phyloP scores from a whole-genome alignment of 768 basidiomycete genomes.

The Leccinum boreale region DNA sequence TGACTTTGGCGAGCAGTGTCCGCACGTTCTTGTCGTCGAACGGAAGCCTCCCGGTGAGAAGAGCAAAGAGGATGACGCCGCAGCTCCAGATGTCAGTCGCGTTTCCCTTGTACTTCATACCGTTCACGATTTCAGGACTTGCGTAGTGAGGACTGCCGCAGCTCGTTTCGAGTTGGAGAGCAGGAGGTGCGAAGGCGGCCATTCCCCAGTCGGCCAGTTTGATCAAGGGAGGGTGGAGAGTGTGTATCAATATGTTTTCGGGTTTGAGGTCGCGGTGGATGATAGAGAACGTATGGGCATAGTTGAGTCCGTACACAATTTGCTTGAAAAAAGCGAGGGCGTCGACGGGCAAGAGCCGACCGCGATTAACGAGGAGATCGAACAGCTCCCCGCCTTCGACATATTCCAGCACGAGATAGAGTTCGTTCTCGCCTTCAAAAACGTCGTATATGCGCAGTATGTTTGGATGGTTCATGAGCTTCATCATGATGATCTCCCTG shows the following conservation, averaged over 20 bases:
- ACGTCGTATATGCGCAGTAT: conserved; percentile 95
- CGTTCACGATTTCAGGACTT: conserved; percentile 93
- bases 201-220: conserved; percentile 99
- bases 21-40: conserved; percentile 90
- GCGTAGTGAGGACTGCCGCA: conserved; percentile 98
- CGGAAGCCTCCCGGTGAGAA: conserved; percentile 86
- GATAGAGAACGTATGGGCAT: conserved; percentile 96
- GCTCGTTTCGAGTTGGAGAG: conserved; percentile 84
- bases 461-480: conserved; percentile 97
- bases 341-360: conserved; percentile 74
- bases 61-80: conserved; percentile 88
- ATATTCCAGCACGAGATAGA: conserved; percentile 92
- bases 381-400: conserved; percentile 96
- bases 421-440: conserved; percentile 86
- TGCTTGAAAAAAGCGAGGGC: conserved; percentile 94
- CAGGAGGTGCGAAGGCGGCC: conserved; percentile 91
- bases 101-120: conserved; percentile 82
- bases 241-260: conserved; percentile 92
- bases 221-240: conserved; percentile 74
- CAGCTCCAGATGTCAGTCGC: conserved; percentile 97
- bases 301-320: conserved; percentile 91
- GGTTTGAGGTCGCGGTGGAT: conserved; percentile 98
- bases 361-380: conserved; percentile 90
- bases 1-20: conserved; percentile 79
- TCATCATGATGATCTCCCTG: conserved; percentile 98